Percentiles rank a stretch among this genome's conserved stretches.
Evolutionary conservation across 352 stramenopile species (phyloP).

Genomic region (Phytophthora quininea): DNA sequence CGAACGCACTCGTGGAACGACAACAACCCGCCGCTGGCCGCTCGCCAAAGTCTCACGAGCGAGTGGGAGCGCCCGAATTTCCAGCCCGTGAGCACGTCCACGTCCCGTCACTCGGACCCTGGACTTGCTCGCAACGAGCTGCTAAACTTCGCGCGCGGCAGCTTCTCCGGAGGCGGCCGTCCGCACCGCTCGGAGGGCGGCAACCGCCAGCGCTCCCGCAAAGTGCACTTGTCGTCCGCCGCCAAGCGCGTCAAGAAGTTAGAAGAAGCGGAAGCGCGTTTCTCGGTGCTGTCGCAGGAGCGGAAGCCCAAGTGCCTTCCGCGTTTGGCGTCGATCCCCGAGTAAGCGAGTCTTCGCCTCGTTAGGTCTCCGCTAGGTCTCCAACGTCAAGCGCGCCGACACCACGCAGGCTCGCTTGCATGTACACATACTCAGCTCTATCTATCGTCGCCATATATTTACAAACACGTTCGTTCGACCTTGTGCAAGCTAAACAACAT

Average conservation of each 20-base stretch:
- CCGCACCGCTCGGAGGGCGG: constrained; percentile 42
- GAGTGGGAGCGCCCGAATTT: constrained; percentile 59
- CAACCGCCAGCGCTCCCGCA: constrained; percentile 52
- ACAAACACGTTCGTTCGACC: background rate
- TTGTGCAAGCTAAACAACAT: background rate
- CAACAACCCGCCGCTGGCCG: constrained; percentile 13
- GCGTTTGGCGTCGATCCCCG: constrained; percentile 49
- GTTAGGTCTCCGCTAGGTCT: constrained; percentile 5
- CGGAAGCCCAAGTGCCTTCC: constrained; percentile 46
- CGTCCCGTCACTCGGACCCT: constrained; percentile 73
- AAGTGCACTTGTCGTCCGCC: constrained; percentile 79
- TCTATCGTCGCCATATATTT: constrained; percentile 6
- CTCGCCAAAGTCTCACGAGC: constrained; percentile 43
- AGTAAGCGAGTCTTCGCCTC: constrained; percentile 34
- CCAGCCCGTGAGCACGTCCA: constrained; percentile 42
- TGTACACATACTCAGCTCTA: constrained; percentile 4
- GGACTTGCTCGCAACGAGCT: constrained; percentile 69
- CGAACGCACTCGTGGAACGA: constrained; percentile 70
- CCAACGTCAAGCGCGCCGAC: constrained; percentile 18
- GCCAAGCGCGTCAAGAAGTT: constrained; percentile 85
- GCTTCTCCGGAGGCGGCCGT: constrained; percentile 45
- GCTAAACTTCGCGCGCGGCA: constrained; percentile 67
- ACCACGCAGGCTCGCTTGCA: constrained; percentile 2
- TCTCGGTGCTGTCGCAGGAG: constrained; percentile 42
- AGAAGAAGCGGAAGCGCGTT: constrained; percentile 81